Evolutionary conservation across 257 asterid genomes (phyloP).

Genomic region (Gentiana macrophylla): DNA sequence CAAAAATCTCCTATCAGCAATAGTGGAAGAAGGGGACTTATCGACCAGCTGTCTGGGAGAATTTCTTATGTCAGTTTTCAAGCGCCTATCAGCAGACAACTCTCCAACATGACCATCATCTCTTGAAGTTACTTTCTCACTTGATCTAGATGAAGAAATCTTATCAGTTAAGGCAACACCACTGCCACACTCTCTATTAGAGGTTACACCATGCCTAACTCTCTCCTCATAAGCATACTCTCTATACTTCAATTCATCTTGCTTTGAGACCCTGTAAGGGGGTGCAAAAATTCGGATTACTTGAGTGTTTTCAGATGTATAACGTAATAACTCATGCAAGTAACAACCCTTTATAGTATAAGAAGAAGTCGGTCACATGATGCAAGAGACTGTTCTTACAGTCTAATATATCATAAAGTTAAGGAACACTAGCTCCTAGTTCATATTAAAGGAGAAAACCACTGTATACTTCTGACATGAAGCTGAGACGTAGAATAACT

Average conservation of each 20-base stretch:
- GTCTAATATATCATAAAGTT: too few relatives aligned
- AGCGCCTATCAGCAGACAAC: constrained; percentile 58
- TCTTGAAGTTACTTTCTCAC: constrained; percentile 54
- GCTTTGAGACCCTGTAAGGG: constrained; percentile 53
- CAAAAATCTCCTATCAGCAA: constrained; percentile 48
- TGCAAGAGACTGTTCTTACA: too few relatives aligned
- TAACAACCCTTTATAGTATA: too few relatives aligned
- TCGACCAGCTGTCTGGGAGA: constrained; percentile 55
- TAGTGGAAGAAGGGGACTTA: constrained; percentile 64
- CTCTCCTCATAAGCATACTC: constrained; percentile 74
- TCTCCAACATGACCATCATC: constrained; percentile 54
- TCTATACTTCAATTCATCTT: constrained; percentile 73
- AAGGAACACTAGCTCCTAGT: too few relatives aligned
- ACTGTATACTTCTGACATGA: too few relatives aligned
- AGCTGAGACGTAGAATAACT: too few relatives aligned
- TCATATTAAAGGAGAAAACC: too few relatives aligned
- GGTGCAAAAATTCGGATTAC: constrained; percentile 6
- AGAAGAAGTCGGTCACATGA: too few relatives aligned
- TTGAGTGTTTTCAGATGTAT: background rate
- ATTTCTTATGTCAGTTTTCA: constrained; percentile 52
- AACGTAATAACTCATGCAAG: too few relatives aligned
- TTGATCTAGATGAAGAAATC: constrained; percentile 41
- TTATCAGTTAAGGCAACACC: constrained; percentile 44
- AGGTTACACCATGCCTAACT: constrained; percentile 33
- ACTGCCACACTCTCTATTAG: constrained; percentile 46